Evolutionary conservation across 108 stramenopile species (phyloP), one percentile per base, ranked within the genome.

Genomic region (Pseudonitzschia delicatissima): DNA sequence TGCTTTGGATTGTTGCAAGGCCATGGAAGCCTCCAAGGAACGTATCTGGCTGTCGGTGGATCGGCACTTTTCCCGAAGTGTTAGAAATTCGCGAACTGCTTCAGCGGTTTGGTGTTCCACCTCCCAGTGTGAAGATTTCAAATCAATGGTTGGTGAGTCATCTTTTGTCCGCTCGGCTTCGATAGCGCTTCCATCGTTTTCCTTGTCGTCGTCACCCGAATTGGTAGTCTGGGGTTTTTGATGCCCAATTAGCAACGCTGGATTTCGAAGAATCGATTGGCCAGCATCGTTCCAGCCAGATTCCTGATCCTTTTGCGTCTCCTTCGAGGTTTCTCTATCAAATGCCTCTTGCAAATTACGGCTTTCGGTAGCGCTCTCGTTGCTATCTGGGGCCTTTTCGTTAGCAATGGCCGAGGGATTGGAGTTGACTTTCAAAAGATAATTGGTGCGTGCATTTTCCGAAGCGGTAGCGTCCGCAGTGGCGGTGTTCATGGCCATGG

Each of bases 261-360:
- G 82, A 25, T 45, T 76, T 26, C 80, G 77, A 45, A 84, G 58
- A 26, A 64, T 64, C 45, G 63, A 28, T 45, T 4, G 26, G 4
- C 11, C 57, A 13, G 55, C 12, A 0, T 20, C 36, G 12, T 13
- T 34, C 27, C 40, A 39, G 45, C 21, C 42, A n/a, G n/a, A n/a
- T n/a, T n/a, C 17, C 28, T 21, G 18, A 42, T 34, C 49, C n/a
- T 33, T 3, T 47, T 45, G 39, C 34, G 2, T 31, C 12, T 36
- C 55, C 27, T 42, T 11, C 4, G 2, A 5, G 21, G 45, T 15
- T n/a, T 77, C 73, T 29, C 57, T 52, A n/a, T 64, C 57, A 39
- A 73, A 74, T 4, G 72, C 80, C 50, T 79, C 73, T 50, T 74
- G 69, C 21, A 71, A 9, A 5, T 52, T 74, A 11, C 78, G 21